A percentile compares a stretch with the other conserved stretches of the same genome.
Conservation (phyloP, 768 basidiomycete genomes). For the Lyophyllum semitale region DNA sequence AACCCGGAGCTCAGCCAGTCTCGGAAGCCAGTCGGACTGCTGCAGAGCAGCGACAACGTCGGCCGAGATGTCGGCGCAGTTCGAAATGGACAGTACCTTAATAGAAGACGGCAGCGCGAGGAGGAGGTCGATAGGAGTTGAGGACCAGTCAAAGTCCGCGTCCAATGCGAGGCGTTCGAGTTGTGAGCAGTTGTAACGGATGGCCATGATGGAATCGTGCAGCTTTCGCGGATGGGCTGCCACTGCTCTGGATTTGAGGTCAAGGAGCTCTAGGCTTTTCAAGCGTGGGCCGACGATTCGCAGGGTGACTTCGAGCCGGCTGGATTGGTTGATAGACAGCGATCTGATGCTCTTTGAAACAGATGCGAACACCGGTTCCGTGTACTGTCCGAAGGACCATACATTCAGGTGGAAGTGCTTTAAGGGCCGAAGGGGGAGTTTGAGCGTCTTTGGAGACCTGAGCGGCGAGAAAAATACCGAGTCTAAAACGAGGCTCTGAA, state of each 20-base stretch:
- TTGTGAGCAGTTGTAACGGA: background rate
- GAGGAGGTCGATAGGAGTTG: background rate
- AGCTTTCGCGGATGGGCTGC: background rate
- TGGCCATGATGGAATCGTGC: background rate
- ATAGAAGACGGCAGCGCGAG: background rate
- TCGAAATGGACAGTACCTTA: background rate
- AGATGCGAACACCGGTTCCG: background rate
- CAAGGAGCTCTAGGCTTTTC: background rate
- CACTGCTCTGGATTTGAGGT: background rate
- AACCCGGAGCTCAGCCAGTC: background rate
- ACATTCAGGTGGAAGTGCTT: background rate
- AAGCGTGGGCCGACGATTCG: background rate
- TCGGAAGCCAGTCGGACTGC: background rate
- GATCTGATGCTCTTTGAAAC: background rate
- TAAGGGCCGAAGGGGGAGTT: background rate
- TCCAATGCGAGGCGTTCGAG: background rate
- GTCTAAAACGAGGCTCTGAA: background rate
- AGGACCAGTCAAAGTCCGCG: background rate
- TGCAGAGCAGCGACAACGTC: background rate
- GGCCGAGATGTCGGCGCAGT: background rate
- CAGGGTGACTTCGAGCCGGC: background rate
- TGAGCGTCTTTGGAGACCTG: background rate
- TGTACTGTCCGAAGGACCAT: background rate
- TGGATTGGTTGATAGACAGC: background rate
- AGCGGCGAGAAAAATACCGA: background rate